Percentiles rank a stretch among this genome's conserved stretches.
Evolutionary conservation across 768 basidiomycete genomes (phyloP).

Genomic region (Phallus indusiatus): DNA sequence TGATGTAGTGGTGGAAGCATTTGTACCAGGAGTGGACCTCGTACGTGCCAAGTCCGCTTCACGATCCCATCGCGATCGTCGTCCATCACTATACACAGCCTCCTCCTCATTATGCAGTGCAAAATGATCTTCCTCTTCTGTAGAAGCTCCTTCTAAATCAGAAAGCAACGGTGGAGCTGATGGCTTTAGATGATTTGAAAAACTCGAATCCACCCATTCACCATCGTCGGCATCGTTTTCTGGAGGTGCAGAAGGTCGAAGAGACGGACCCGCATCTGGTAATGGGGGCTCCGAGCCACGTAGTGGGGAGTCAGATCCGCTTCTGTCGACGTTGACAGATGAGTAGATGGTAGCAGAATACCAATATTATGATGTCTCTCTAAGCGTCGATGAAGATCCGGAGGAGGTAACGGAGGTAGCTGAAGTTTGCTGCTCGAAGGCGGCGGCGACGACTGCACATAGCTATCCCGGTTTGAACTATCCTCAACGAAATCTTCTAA

Average conservation of each 20-base stretch:
- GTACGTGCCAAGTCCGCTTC: neutral
- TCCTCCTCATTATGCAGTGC: neutral
- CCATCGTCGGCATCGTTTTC: neutral
- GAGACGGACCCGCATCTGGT: neutral
- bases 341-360: neutral
- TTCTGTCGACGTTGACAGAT: neutral
- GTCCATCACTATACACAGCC: neutral
- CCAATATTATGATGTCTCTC: neutral
- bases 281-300: neutral
- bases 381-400: neutral
- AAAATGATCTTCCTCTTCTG: neutral
- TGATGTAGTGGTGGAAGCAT: neutral
- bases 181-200: neutral
- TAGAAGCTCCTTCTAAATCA: neutral
- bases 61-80: neutral
- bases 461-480: neutral
- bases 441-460: neutral
- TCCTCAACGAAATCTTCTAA: constrained; percentile 1
- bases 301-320: neutral
- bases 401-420: neutral
- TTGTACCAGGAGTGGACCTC: neutral
- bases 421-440: neutral
- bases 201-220: neutral
- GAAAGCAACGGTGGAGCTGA: neutral
- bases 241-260: neutral